A percentile compares a stretch with the other conserved stretches of the same genome.
Conservation (phyloP, 192 early-diverging fungal genomes). For the Coemansia sp. region DNA sequence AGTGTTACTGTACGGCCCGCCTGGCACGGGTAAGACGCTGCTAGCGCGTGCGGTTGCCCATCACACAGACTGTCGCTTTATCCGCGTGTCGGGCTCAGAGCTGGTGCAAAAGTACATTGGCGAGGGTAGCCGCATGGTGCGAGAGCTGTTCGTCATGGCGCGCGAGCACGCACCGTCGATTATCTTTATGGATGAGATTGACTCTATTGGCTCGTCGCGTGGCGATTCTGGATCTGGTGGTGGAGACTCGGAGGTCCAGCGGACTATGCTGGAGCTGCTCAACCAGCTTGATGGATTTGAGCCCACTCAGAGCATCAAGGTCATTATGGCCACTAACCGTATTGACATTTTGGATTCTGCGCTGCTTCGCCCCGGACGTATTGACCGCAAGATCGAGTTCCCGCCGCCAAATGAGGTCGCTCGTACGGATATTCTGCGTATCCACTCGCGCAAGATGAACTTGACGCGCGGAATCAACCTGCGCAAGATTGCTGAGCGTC, state of each 20-base stretch:
- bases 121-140: constrained; percentile 89
- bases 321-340: constrained; percentile 92
- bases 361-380: constrained; percentile 83
- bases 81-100: constrained; percentile 88
- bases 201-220: constrained; percentile 86
- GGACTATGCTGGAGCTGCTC: constrained; percentile 87
- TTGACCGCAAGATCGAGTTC: constrained; percentile 91
- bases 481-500: constrained; percentile 86
- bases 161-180: constrained; percentile 90
- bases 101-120: constrained; percentile 94
- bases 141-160: constrained; percentile 89
- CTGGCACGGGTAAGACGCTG: constrained; percentile 87
- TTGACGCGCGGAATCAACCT: constrained; percentile 87
- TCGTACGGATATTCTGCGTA: constrained; percentile 85
- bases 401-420: constrained; percentile 85
- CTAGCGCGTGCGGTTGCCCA: constrained; percentile 90
- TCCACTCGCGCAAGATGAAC: constrained; percentile 92
- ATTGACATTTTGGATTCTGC: constrained; percentile 90
- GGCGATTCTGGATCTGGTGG: constrained; percentile 74
- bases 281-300: constrained; percentile 92
- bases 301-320: constrained; percentile 90
- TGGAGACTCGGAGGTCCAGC: constrained; percentile 88
- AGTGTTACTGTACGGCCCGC: constrained; percentile 89
- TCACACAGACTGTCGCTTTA: constrained; percentile 90
- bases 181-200: constrained; percentile 94